phyloP scores from a whole-genome alignment of 805 yeast species.

The Yarrowia hollandica region DNA sequence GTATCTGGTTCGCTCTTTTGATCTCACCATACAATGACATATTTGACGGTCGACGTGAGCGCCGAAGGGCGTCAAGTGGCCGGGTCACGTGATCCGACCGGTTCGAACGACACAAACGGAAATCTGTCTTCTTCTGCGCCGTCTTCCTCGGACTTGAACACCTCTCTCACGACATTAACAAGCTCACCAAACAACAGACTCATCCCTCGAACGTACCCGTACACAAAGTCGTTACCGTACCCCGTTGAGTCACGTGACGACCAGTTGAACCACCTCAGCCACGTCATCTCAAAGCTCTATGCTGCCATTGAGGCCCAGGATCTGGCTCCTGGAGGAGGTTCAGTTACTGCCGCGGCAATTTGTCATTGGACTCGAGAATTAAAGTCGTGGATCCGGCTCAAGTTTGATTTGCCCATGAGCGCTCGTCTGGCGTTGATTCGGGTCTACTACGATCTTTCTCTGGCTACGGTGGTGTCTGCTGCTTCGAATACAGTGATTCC shows the following conservation, averaged over 20 bases:
- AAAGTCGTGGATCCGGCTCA: constrained; percentile 72
- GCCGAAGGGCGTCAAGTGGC: too few relatives aligned
- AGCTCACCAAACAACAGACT: background rate
- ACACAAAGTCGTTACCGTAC: constrained; percentile 65
- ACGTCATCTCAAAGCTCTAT: constrained; percentile 76
- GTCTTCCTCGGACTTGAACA: too few relatives aligned
- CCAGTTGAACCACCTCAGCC: constrained; percentile 70
- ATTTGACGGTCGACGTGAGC: too few relatives aligned
- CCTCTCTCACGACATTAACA: background rate
- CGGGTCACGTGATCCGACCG: too few relatives aligned
- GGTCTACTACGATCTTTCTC: constrained; percentile 69
- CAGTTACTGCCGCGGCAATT: constrained; percentile 45
- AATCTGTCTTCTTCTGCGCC: too few relatives aligned
- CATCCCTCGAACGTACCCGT: constrained; percentile 46
- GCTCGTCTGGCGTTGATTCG: constrained; percentile 61
- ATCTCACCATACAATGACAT: too few relatives aligned
- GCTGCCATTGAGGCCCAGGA: constrained; percentile 75
- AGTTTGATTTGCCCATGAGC: constrained; percentile 72
- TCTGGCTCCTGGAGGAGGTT: constrained; percentile 42
- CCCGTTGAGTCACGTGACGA: constrained; percentile 65
- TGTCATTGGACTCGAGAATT: constrained; percentile 87
- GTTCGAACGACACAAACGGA: too few relatives aligned
- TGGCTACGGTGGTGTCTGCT: constrained; percentile 43
- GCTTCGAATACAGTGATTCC: constrained; percentile 5
- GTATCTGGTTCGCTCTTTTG: too few relatives aligned